Percentiles rank a stretch among this genome's conserved stretches.
Evolutionary conservation across 306 rosid genomes (phyloP).

Genomic region (Fragaria nilgerrensis): DNA sequence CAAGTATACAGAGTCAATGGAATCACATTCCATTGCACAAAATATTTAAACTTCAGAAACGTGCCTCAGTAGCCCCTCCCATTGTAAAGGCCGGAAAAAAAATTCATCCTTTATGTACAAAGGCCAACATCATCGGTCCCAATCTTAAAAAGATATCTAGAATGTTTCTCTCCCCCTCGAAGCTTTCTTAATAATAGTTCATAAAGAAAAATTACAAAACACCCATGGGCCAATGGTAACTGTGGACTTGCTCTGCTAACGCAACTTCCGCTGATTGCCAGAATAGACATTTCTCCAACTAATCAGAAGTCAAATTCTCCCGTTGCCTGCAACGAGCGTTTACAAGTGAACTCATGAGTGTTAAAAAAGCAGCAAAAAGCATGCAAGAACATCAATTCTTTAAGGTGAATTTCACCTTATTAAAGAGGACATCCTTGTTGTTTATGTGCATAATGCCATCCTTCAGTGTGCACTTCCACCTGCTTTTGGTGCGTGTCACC

Average conservation of each 20-base stretch:
- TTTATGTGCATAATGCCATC: slow-evolving; percentile 98
- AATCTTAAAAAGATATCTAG: slow-evolving; percentile 39
- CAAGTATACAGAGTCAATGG: slow-evolving; percentile 47
- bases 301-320: slow-evolving; percentile 98
- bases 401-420: slow-evolving; percentile 54
- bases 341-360: slow-evolving; percentile 14
- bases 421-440: slow-evolving; percentile 91
- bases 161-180: slow-evolving; percentile 49
- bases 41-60: slow-evolving; percentile 36
- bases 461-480: slow-evolving; percentile 95
- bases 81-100: slow-evolving; percentile 52
- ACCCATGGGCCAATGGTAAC: slow-evolving; percentile 25
- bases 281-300: slow-evolving; percentile 26
- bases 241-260: slow-evolving; percentile 36
- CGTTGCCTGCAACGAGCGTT: slow-evolving; percentile 61
- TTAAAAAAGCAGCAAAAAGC: slow-evolving; percentile 6
- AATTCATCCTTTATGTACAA: slow-evolving; percentile 79
- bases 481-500: slow-evolving; percentile 99
- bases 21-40: slow-evolving; percentile 49
- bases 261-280: slow-evolving; percentile 28
- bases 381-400: slow-evolving; percentile 18
- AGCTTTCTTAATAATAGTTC: slow-evolving; percentile 51
- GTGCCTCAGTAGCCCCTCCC: slow-evolving; percentile 53
- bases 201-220: slow-evolving; percentile 48
- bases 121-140: slow-evolving; percentile 63